Evolutionary conservation across 805 yeast species (phyloP).

Genomic region (Maudiozyma turicensis): DNA sequence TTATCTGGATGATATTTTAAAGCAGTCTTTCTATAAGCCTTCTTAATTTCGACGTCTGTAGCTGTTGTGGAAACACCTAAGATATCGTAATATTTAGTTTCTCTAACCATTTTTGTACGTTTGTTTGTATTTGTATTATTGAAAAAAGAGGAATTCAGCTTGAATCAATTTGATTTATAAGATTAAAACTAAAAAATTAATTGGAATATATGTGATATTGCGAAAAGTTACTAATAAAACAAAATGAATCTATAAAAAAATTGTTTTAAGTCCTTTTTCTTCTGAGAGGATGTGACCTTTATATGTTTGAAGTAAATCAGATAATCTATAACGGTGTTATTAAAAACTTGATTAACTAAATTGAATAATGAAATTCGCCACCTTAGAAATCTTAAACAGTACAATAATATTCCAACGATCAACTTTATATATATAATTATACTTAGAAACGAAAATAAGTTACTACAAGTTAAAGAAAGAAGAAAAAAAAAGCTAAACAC

Average conservation of each 20-base stretch:
- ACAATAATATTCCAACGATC: no score
- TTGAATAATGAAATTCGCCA: no score
- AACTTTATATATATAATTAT: no score
- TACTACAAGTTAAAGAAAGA: no score
- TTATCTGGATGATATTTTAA: constrained; percentile 79
- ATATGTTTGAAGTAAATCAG: no score
- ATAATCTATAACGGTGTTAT: no score
- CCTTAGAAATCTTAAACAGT: no score
- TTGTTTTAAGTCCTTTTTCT: not conserved
- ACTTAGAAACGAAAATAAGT: no score
- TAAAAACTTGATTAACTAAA: no score
- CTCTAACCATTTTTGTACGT: constrained; percentile 55
- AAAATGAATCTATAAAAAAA: not conserved
- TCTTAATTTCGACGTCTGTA: constrained; percentile 60
- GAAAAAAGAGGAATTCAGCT: not conserved
- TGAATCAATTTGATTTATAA: not conserved
- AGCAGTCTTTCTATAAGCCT: constrained; percentile 75
- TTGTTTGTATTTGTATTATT: constrained; percentile 5
- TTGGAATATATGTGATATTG: not conserved
- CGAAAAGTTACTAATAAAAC: not conserved
- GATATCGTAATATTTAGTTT: constrained; percentile 65
- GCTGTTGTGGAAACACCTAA: constrained; percentile 67
- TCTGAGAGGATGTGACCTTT: no score
- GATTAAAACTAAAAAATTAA: not conserved
- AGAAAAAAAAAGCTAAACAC: no score